A percentile compares a stretch with the other conserved stretches of the same genome.
Conservation (phyloP, 129 eudicot genomes). For the Centrapalus pauciflorus region DNA sequence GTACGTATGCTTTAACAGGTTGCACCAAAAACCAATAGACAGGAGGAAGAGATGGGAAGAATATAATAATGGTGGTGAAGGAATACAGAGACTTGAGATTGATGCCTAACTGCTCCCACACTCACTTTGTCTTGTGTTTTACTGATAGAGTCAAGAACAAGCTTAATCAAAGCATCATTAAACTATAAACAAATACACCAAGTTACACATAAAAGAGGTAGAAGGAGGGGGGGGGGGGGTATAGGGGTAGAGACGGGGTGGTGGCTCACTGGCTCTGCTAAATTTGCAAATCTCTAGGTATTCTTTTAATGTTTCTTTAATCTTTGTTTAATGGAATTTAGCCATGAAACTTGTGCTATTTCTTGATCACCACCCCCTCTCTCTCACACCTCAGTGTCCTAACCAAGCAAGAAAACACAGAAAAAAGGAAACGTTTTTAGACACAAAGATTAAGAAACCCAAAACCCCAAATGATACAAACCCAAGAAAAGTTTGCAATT, state of each 20-base stretch:
- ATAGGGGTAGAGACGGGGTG: constrained; percentile 24
- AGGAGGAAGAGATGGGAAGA: constrained; percentile 1
- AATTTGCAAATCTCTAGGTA: constrained; percentile 65
- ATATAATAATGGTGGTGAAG: constrained; percentile 14
- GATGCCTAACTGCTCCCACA: constrained; percentile 35
- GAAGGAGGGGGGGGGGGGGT: constrained; percentile 23
- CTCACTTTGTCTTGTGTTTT: constrained; percentile 33
- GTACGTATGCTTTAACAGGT: constrained; percentile 4
- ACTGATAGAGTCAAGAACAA: constrained; percentile 41
- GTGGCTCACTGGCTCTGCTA: constrained; percentile 34
- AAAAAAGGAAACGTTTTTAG: constrained; percentile 12
- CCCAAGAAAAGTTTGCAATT: constrained; percentile 71
- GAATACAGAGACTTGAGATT: constrained; percentile 36
- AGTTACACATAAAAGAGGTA: constrained; percentile 11
- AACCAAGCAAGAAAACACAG: constrained; percentile 36
- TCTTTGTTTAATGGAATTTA: neutral
- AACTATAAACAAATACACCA: constrained; percentile 8
- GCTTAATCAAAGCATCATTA: constrained; percentile 25
- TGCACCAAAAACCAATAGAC: constrained; percentile 6
- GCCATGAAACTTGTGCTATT: constrained; percentile 33
- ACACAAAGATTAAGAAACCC: constrained; percentile 39
- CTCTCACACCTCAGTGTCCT: too few species aligned
- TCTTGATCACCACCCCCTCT: constrained; percentile 35
- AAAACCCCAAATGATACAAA: constrained; percentile 55
- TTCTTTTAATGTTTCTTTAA: constrained; percentile 44